These are phyloP conservation scores for Chlorella sp. DNA, from an alignment of 139 green algal species.

Conservation along the genomic window DNA sequence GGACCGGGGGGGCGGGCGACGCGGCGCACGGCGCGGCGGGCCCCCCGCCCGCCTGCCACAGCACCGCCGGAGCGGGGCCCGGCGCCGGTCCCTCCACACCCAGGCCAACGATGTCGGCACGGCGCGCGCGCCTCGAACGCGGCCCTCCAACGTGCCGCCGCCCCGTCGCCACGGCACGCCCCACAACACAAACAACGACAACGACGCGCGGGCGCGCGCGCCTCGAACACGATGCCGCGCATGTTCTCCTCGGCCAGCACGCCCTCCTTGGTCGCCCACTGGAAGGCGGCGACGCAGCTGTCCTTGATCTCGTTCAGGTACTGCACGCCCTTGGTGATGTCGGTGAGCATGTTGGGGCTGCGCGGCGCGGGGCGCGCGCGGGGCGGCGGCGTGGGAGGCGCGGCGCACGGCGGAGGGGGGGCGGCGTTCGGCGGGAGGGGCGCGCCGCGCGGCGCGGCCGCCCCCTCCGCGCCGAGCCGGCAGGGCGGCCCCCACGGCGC, in stretches of 20 bases:
- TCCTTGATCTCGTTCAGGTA: conserved; percentile 99
- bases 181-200: not conserved
- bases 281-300: conserved; percentile 93
- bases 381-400: not conserved
- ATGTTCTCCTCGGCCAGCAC: conserved; percentile 99
- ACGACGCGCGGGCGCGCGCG: conserved; percentile 3
- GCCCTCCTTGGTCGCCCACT: conserved; percentile 99
- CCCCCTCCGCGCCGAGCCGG: not conserved
- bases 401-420: not conserved
- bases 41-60: too few species aligned
- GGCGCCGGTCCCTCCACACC: not conserved
- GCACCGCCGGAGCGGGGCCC: not conserved
- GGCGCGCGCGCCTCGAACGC: too few species aligned
- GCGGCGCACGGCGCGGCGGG: not conserved
- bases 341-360: conserved; percentile 93
- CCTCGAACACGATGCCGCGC: conserved; percentile 94
- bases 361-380: too few species aligned
- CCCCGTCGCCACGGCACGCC: not conserved
- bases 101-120: too few species aligned
- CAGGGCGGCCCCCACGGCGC: not conserved
- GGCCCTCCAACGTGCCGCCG: too few species aligned
- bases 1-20: not conserved
- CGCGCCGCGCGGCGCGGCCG: not conserved
- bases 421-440: not conserved
- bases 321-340: conserved; percentile 99